A percentile compares a stretch with the other conserved stretches of the same genome.
phyloP scores from a whole-genome alignment of 768 basidiomycete genomes.

The Panus rudis region DNA sequence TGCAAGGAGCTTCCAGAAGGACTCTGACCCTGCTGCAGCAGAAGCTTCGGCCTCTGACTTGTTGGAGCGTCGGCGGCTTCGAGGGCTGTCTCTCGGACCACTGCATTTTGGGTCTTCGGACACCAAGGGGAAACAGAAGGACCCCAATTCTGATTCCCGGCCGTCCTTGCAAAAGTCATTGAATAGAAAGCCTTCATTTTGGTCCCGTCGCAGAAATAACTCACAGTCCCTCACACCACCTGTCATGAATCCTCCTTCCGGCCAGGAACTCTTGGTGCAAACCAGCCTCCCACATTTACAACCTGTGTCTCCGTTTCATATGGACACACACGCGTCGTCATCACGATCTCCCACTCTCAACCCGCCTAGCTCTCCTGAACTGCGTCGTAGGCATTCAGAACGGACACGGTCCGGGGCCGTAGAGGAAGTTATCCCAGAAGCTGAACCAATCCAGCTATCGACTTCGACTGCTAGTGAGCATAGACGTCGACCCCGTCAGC shows the following conservation, averaged over 20 bases:
- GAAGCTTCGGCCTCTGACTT: too few species aligned
- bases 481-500: conserved; percentile 13
- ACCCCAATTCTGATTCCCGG: conserved; percentile 18
- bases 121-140: conserved; percentile 37
- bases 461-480: conserved; percentile 6
- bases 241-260: conserved; percentile 22
- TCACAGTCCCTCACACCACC: conserved; percentile 16
- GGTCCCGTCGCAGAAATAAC: conserved; percentile 44
- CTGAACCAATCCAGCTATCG: conserved; percentile 5
- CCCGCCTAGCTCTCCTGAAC: conserved; percentile 18
- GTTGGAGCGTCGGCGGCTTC: conserved; percentile 29
- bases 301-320: conserved; percentile 36
- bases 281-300: conserved; percentile 32
- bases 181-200: conserved; percentile 59
- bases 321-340: conserved; percentile 24
- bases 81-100: conserved; percentile 55
- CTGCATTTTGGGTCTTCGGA: conserved; percentile 30
- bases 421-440: conserved; percentile 6
- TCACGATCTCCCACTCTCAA: conserved; percentile 14
- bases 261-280: conserved; percentile 25
- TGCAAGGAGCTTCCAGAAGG: conserved; percentile 46
- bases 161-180: conserved; percentile 33
- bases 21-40: conserved; percentile 17
- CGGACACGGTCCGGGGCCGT: conserved; percentile 11
- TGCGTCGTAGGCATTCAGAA: conserved; percentile 41